Evolutionary conservation across 768 basidiomycete species (phyloP), one percentile per base, ranked within the genome.

Genomic region (Auriscalpium vulgare): DNA sequence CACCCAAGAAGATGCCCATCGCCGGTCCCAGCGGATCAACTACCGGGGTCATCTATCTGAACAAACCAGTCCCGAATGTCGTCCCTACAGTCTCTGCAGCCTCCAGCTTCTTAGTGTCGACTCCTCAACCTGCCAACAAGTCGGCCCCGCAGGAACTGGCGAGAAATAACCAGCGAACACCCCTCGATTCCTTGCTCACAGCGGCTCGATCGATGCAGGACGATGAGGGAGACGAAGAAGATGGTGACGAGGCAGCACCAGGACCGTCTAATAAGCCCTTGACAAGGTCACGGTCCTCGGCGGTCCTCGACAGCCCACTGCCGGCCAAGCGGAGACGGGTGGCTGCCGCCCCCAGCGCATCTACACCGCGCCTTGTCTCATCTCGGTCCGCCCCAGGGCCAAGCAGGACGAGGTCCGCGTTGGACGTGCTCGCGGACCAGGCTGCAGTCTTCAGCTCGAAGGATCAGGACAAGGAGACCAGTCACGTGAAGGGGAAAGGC

Each of bases 341-440:
- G 2, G 54, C 56, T 14, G 53, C 50, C 3, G 10, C 55, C 29
- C 16, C 56, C 17, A 50, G 36, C 46, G 38, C 37, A 47, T 53
- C 51, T 9, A 23, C 21, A 17, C 21, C 14, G 9, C 35, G 35
- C 29, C 13, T 23, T 8, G 10, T 21, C 9, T 14, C 29, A 14
- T 10, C 40, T 8, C 16, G 21, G 8, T 8, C 17, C 10, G 38
- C 23, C 10, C 14, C 23, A 35, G 44, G 43, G 50, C 21, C 52
- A 7, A 23, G 44, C n/a, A 16, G 61, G 35, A 51, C 47, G 34
- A 54, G 56, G 10, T 56, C 58, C 21, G 87, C 83, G 8, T 70
- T 89, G 63, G 85, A 89, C 62, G 85, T 89, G 8, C 71, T 88
- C 37, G 87, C 87, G 1, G 85, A 87, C 60, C 85, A 88, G 65